Base-by-base conservation (phyloP, 176 grass and related monocot species). In the Bonia amplexicaulis region DNA sequence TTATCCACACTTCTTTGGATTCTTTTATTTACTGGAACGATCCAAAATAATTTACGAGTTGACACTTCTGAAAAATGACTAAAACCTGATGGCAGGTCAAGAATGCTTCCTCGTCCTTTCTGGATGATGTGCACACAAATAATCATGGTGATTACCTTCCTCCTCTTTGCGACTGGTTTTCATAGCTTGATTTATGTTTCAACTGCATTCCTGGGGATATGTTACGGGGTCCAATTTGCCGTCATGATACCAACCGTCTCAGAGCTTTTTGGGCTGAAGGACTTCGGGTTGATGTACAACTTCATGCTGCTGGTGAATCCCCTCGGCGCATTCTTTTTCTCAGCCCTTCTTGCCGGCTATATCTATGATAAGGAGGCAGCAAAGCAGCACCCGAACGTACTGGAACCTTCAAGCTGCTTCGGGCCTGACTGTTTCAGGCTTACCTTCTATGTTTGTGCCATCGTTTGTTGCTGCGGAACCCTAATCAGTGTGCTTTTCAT, bases 291-390 rank as follows among this genome's bases (percentile, higher is more conserved):
- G 75, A 87, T 97, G 80, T 97, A 97, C 85, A 97, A 97, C 78
- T 95, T 95, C 89, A 97, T 95, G 95, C 58, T 97, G 71, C 48
- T 97, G 78, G 95, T 94, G 75, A 97, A 95, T 85, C 95, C 95
- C 0, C 79, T 97, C 0, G 95, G 95, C 4, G 95, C 95, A 17
- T 85, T 97, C 80, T 84, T 97, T 23, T 97, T 97, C 79, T 97
- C 95, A 0, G 93, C 85, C 58, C 79, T 95, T 85, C 92, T 97
- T 55, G 92, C 95, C n/a, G 95, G 95, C 7, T 95, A 95, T 27
- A 41, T 97, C 47, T 97, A 97, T 48, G 95, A 97, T 58, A 91
- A 87, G 31, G 95, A 97, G 71, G 93, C 92, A 31, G 85, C 46
- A 5, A 93, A 77, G 66, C 95, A 97, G 79, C 78, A 91, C 44